Evolutionary conservation across 75 land plant species (phyloP).

Genomic region (Pinus taeda): DNA sequence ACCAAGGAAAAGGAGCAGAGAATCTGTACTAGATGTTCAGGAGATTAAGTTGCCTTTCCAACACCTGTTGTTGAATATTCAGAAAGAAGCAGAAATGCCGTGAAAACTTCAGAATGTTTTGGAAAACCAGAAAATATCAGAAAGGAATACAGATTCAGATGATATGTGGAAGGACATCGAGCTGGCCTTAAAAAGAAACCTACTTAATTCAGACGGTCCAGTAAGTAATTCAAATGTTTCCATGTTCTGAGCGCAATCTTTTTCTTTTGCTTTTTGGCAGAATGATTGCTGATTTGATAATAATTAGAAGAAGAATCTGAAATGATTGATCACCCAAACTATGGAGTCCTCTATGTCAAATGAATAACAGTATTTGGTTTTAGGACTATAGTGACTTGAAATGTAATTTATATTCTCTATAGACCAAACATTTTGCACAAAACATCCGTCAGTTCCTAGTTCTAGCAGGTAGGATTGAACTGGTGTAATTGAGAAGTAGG

Average conservation of each 20-base stretch:
- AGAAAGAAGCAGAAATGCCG: background rate
- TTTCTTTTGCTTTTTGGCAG: background rate
- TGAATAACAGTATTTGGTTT: no score
- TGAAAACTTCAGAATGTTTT: background rate
- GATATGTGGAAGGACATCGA: constrained; percentile 12
- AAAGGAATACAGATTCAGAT: background rate
- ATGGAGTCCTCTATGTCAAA: no score
- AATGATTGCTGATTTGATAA: no score
- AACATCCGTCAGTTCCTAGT: no score
- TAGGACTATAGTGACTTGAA: no score
- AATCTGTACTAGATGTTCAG: background rate
- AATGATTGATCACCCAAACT: no score
- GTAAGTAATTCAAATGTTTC: constrained; percentile 6
- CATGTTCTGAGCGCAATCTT: background rate
- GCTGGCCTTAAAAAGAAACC: background rate
- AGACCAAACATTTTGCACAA: no score
- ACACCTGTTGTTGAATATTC: background rate
- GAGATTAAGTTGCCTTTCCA: background rate
- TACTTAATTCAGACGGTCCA: background rate
- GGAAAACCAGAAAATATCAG: background rate
- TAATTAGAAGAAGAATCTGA: no score
- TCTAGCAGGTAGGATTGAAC: no score
- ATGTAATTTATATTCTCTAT: no score
- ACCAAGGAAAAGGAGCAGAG: constrained; percentile 1
- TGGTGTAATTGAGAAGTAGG: no score